These are phyloP conservation scores for Monosporascus sp. DNA, from an alignment of 2,329 filamentous ascomycete species.

Conservation along the genomic window DNA sequence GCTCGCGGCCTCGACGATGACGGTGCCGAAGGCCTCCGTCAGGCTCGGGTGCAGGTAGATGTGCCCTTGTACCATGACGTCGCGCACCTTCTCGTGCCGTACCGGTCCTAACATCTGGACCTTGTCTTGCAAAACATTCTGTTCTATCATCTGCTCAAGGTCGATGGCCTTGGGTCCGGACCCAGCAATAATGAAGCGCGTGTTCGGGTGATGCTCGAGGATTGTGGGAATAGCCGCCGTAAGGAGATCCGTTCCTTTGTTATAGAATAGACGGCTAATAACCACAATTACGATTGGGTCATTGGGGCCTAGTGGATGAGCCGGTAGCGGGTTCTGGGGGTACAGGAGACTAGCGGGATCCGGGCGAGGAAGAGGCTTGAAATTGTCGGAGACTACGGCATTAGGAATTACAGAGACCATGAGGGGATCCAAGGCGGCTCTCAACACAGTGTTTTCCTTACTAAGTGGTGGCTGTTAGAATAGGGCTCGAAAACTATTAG, in stretches of 20 bases:
- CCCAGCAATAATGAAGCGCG: slow-evolving; percentile 93
- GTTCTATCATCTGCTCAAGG: slow-evolving; percentile 95
- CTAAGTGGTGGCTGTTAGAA: slow-evolving; percentile 37
- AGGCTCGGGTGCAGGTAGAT: slow-evolving; percentile 94
- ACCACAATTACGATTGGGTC: slow-evolving; percentile 95
- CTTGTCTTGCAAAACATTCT: slow-evolving; percentile 87
- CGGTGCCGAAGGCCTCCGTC: slow-evolving; percentile 95
- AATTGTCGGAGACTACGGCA: slow-evolving; percentile 94
- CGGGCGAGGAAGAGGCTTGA: slow-evolving; percentile 62
- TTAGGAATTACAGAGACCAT: slow-evolving; percentile 99
- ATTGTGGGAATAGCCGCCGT: slow-evolving; percentile 94
- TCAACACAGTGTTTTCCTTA: slow-evolving; percentile 95
- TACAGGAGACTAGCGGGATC: slow-evolving; percentile 33
- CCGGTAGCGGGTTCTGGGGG: slow-evolving; percentile 45
- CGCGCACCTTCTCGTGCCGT: slow-evolving; percentile 91
- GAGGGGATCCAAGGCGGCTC: slow-evolving; percentile 88
- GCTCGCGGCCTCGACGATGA: slow-evolving; percentile 93
- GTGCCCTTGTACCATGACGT: slow-evolving; percentile 95
- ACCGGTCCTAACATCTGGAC: slow-evolving; percentile 90
- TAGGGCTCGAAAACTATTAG: slow-evolving; percentile 18
- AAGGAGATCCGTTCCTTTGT: slow-evolving; percentile 96
- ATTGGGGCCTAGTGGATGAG: slow-evolving; percentile 69
- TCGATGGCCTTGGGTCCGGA: slow-evolving; percentile 96
- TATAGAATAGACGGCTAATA: slow-evolving; percentile 95
- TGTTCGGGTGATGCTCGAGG: slow-evolving; percentile 81